Base-by-base conservation (phyloP, 331 rosid species). In the Quercus phellos region DNA sequence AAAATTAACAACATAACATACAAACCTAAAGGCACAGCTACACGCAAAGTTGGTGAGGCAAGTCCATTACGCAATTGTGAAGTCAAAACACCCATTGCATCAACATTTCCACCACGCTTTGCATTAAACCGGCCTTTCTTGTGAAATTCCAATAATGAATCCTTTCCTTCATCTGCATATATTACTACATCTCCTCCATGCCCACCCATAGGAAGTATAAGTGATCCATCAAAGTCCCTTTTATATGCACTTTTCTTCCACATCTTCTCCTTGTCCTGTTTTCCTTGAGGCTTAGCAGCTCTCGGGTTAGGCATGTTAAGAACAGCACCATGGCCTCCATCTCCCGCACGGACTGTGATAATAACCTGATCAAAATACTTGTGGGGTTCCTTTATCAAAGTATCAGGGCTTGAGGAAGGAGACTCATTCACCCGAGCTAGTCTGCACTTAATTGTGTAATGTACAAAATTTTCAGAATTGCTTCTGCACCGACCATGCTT, bases 21-120 rank as follows among this genome's bases (percentile, higher is more conserved):
- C 99, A 87, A 90, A 95, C 99, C 98, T 81, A 93, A 68, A 87
- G 98, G 99, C 78, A 95, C 98, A 19, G 98, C 85, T 91, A 95
- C 88, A n/a, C 98, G 90, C 74, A 93, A 79, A 59, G 90, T 86
- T 0, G 91, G 95, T 2, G 92, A 90, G 55, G 89, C 69, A 59
- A 86, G 55, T 72, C 97, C 98, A 81, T 86, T 6, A 2, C 63
- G 89, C 85, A 87, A 34, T n/a, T 86, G 88, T 13, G 98, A 89
- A 19, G 86, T 87, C 81, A 93, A 83, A 22, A 83, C 85, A n/a
- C 96, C 99, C 92, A 88, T 91, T 0, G 98, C 87, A 81, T 82
- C 94, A 75, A 92, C 99, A 82, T 89, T 95, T 2, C 99, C 97
- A 21, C 96, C 98, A 1, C 97, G 97, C 19, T 91, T 93, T 1